A percentile compares a stretch with the other conserved stretches of the same genome.
phyloP scores from a whole-genome alignment of 257 asterid species.

The Ilex asprella region DNA sequence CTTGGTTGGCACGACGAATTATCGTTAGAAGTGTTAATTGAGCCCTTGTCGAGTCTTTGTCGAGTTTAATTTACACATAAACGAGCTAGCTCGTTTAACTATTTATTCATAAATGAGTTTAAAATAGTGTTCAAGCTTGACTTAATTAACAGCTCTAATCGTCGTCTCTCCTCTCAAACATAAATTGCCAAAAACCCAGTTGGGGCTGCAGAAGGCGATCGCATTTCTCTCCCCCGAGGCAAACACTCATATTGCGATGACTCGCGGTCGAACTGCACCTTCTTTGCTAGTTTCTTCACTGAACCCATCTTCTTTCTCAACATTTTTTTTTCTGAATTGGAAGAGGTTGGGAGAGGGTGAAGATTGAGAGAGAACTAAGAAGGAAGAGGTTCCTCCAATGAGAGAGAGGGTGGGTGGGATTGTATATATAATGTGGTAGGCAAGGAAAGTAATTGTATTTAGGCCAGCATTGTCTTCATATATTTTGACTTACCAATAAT shows the following conservation, averaged over 20 bases:
- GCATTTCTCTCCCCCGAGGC: neutral
- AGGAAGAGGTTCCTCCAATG: conserved; percentile 12
- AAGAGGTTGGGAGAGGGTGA: neutral
- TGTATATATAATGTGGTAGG: conserved; percentile 29
- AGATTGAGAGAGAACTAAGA: neutral
- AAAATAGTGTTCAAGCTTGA: too few species aligned
- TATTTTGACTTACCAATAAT: too few species aligned
- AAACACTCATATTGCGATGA: neutral
- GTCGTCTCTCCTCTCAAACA: neutral
- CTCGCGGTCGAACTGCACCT: neutral
- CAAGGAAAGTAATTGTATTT: neutral
- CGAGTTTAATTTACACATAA: too few species aligned
- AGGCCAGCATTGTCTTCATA: too few species aligned
- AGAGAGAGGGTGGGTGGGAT: conserved; percentile 14
- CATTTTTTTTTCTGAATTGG: neutral
- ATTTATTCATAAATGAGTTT: too few species aligned
- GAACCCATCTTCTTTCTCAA: neutral
- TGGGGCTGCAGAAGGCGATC: neutral
- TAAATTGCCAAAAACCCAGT: neutral
- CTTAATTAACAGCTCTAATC: too few species aligned
- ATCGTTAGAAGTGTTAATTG: too few species aligned
- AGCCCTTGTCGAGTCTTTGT: too few species aligned
- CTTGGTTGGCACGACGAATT: neutral
- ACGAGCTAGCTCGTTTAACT: too few species aligned
- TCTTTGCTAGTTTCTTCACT: neutral